phyloP scores from a whole-genome alignment of 2,329 filamentous ascomycete species.

The Paramyrothecium sp. region DNA sequence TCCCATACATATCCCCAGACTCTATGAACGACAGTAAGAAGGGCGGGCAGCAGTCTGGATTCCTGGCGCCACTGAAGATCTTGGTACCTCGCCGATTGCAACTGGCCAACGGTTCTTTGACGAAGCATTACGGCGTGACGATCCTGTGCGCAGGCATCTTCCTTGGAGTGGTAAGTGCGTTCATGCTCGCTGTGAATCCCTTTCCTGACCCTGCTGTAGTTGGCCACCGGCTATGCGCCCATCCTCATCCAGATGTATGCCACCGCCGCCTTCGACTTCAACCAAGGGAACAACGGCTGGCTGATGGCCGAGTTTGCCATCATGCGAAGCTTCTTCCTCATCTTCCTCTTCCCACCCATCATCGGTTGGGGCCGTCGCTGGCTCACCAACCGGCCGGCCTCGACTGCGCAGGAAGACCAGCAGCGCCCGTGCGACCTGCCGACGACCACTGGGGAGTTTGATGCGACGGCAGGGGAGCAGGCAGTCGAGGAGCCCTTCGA shows the following conservation, averaged over 20 bases:
- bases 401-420: constrained; percentile 4
- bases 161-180: constrained; percentile 53
- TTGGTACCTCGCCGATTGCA: constrained; percentile 57
- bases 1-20: constrained; percentile 51
- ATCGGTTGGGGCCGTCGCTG: constrained; percentile 42
- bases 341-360: constrained; percentile 52
- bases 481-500: constrained; percentile 43
- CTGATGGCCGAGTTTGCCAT: constrained; percentile 56
- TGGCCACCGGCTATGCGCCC: constrained; percentile 68
- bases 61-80: constrained; percentile 63
- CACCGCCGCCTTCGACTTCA: constrained; percentile 53
- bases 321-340: constrained; percentile 53
- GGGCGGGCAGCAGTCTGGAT: constrained; percentile 33
- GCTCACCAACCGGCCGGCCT: background rate
- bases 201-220: constrained; percentile 20
- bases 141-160: constrained; percentile 67
- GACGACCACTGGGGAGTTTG: constrained; percentile 37
- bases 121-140: constrained; percentile 59
- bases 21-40: constrained; percentile 30
- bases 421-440: constrained; percentile 21
- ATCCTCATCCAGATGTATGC: constrained; percentile 60
- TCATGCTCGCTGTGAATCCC: background rate
- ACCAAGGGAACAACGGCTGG: constrained; percentile 54
- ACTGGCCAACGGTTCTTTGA: constrained; percentile 45
- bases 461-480: constrained; percentile 36